Evolutionary conservation across 352 stramenopile species (phyloP).

Genomic region (Phytophthora citrophthora): DNA sequence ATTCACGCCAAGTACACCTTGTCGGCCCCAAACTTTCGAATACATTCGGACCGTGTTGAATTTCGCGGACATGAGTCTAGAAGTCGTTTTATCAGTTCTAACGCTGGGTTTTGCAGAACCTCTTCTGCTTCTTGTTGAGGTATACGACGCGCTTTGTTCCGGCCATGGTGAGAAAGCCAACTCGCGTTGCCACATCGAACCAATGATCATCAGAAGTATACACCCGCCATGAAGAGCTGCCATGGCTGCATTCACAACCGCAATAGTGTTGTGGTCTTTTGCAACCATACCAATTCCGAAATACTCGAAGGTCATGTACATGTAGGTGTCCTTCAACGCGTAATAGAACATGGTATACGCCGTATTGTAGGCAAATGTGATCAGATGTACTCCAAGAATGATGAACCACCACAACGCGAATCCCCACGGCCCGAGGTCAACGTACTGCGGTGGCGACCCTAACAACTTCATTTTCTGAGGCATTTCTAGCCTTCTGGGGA

Average conservation of each 20-base stretch:
- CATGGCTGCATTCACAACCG: slow-evolving; percentile 28
- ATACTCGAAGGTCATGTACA: slow-evolving; percentile 31
- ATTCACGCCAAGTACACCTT: neutral
- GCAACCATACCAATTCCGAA: slow-evolving; percentile 23
- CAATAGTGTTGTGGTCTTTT: slow-evolving; percentile 22
- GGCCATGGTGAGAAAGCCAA: slow-evolving; percentile 11
- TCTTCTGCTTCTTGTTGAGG: too few relatives aligned
- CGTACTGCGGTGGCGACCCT: slow-evolving; percentile 9
- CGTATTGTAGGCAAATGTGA: slow-evolving; percentile 18
- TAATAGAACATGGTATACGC: slow-evolving; percentile 30
- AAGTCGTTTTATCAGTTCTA: too few relatives aligned
- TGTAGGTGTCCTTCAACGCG: slow-evolving; percentile 21
- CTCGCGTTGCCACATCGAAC: slow-evolving; percentile 13
- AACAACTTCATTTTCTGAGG: too few relatives aligned
- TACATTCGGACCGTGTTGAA: too few relatives aligned
- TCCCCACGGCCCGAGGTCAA: slow-evolving; percentile 3
- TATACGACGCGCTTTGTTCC: too few relatives aligned
- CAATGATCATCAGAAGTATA: slow-evolving; percentile 20
- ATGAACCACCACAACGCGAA: slow-evolving; percentile 23
- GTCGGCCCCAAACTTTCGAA: too few relatives aligned
- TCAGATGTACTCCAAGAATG: slow-evolving; percentile 7
- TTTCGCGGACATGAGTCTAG: too few relatives aligned
- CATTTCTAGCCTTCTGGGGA: too few relatives aligned
- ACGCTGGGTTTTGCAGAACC: too few relatives aligned
- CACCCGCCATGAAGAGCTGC: slow-evolving; percentile 21